A percentile compares a stretch with the other conserved stretches of the same genome.
phyloP scores from a whole-genome alignment of 2,329 filamentous ascomycete species.

The Penicillium glabrum region DNA sequence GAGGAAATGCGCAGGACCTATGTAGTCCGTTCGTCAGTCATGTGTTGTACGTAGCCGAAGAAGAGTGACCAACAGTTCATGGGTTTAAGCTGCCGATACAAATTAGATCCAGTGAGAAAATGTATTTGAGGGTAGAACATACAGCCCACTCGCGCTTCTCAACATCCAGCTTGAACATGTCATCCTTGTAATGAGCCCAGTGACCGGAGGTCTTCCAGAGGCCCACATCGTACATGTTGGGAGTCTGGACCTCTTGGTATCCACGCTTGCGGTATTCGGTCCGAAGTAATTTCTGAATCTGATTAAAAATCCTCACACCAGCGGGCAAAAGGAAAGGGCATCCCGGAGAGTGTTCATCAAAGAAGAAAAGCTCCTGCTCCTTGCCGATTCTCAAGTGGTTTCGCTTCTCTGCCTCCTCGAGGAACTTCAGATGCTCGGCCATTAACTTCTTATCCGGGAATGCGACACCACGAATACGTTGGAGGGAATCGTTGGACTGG shows the following conservation, averaged over 20 bases:
- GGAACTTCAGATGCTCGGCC: constrained; percentile 87
- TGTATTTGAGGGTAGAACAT: too few relatives aligned
- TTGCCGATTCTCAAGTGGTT: constrained; percentile 92
- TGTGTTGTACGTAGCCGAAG: too few relatives aligned
- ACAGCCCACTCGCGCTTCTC: constrained; percentile 78
- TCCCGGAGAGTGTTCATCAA: constrained; percentile 89
- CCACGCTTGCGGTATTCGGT: constrained; percentile 89
- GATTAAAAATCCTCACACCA: constrained; percentile 90
- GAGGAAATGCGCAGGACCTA: too few relatives aligned
- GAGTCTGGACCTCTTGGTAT: constrained; percentile 92
- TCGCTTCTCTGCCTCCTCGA: constrained; percentile 96
- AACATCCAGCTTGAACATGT: constrained; percentile 83
- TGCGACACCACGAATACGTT: constrained; percentile 94
- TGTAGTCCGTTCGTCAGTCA: too few relatives aligned
- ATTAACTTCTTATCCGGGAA: constrained; percentile 97
- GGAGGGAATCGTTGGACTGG: constrained; percentile 88
- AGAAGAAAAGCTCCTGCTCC: constrained; percentile 97
- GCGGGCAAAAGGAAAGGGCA: constrained; percentile 91
- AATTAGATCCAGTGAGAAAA: too few relatives aligned
- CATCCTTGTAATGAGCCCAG: constrained; percentile 83
- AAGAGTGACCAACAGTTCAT: constrained; percentile 93
- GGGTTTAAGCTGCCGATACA: constrained; percentile 64
- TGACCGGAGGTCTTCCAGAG: constrained; percentile 95
- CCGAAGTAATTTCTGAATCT: constrained; percentile 76
- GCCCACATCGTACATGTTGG: constrained; percentile 92